Percentiles rank a stretch among this genome's conserved stretches.
These are phyloP conservation scores for Wickerhamiella qilinensis DNA, from an alignment of 805 yeast genomes.

Conservation along the genomic window DNA sequence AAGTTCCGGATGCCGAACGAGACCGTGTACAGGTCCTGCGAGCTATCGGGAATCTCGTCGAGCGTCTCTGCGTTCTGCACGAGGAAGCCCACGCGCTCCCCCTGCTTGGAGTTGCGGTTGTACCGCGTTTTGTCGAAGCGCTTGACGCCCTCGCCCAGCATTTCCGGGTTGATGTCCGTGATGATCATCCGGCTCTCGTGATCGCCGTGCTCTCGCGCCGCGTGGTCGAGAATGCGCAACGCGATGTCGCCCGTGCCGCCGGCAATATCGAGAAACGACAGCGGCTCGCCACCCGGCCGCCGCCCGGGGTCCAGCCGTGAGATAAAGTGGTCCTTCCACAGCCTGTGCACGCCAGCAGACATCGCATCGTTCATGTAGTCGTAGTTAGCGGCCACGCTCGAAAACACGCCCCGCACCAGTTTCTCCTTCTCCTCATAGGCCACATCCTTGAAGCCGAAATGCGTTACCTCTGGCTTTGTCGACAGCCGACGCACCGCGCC, in stretches of 20 bases:
- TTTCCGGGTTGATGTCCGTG: conserved; percentile 90
- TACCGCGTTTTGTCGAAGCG: conserved; percentile 35
- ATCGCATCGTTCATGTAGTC: conserved; percentile 97
- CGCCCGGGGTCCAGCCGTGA: conserved; percentile 80
- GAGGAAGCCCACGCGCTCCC: conserved; percentile 56
- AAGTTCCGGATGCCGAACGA: conserved; percentile 96
- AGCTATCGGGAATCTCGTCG: conserved; percentile 67
- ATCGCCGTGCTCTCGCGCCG: conserved; percentile 63
- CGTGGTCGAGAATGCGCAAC: conserved; percentile 84
- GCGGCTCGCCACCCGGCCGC: conserved; percentile 73
- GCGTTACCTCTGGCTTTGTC: conserved; percentile 39
- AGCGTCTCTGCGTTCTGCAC: conserved; percentile 88
- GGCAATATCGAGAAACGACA: conserved; percentile 87
- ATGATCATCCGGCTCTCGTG: conserved; percentile 65
- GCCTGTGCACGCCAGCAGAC: conserved; percentile 88
- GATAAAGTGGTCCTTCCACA: conserved; percentile 90
- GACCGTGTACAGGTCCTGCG: conserved; percentile 90
- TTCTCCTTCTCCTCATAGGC: conserved; percentile 63
- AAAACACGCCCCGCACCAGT: conserved; percentile 62
- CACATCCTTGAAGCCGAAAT: conserved; percentile 81
- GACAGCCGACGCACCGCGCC: neutral
- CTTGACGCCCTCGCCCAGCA: conserved; percentile 82
- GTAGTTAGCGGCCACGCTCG: conserved; percentile 85
- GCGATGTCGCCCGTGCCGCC: conserved; percentile 99
- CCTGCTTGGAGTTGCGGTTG: conserved; percentile 33